A percentile compares a stretch with the other conserved stretches of the same genome.
These are phyloP conservation scores for Cerioporus squamosus DNA, from an alignment of 1,284 basidiomycete species.

Conservation along the genomic window DNA sequence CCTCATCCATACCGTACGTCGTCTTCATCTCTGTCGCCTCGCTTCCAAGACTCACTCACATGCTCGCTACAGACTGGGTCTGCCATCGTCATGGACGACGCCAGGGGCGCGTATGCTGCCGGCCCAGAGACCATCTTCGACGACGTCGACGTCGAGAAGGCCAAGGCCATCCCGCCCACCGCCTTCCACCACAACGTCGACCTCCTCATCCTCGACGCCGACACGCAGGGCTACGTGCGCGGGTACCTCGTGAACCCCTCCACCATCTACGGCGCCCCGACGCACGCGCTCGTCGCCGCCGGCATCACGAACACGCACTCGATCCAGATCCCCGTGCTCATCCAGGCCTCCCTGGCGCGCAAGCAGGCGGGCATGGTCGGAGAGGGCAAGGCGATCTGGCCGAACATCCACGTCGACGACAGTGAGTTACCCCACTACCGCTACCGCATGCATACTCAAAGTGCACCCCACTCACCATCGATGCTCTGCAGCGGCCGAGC, in stretches of 20 bases:
- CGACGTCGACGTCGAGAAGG: constrained; percentile 37
- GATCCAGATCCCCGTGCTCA: constrained; percentile 40
- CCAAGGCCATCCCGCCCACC: constrained; percentile 37
- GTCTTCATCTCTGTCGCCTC: background rate
- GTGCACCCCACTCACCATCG: background rate
- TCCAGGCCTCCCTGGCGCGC: constrained; percentile 35
- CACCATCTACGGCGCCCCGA: constrained; percentile 43
- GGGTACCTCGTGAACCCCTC: constrained; percentile 44
- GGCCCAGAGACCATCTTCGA: constrained; percentile 35
- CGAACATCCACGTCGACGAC: constrained; percentile 37
- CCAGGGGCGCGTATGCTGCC: constrained; percentile 33
- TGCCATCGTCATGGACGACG: constrained; percentile 34
- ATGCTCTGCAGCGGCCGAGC: no score
- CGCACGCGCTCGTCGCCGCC: constrained; percentile 38
- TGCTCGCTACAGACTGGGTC: constrained; percentile 38
- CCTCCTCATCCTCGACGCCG: constrained; percentile 37
- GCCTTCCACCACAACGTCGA: constrained; percentile 39
- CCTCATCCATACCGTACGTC: constrained; percentile 54
- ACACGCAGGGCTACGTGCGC: constrained; percentile 41
- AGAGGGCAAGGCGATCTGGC: constrained; percentile 35
- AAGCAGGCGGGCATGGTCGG: constrained; percentile 40
- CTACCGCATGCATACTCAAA: background rate
- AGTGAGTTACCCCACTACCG: background rate
- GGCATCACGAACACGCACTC: constrained; percentile 42
- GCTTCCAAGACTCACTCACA: background rate